Evolutionary conservation across 2,329 filamentous ascomycete genomes (phyloP).

Genomic region (Tolypocladium sp.): DNA sequence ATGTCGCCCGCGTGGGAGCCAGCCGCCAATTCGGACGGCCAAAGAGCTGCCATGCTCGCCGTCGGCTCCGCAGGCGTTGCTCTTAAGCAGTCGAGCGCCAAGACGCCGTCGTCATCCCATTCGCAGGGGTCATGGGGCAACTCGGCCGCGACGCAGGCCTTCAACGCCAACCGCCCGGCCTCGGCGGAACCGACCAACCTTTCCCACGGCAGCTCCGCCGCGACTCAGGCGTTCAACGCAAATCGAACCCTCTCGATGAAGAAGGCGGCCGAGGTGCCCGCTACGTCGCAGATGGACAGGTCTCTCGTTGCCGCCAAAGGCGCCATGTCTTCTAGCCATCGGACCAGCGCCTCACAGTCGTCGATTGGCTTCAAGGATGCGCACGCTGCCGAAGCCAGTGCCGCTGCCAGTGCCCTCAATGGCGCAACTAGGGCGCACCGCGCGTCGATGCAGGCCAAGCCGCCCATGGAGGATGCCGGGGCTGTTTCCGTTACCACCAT

Average conservation of each 20-base stretch:
- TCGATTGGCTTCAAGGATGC: conserved; percentile 4
- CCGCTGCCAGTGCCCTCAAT: conserved; percentile 59
- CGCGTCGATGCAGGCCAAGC: conserved; percentile 33
- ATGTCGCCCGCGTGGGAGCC: conserved; percentile 50
- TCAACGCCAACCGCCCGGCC: conserved; percentile 28
- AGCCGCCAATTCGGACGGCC: conserved; percentile 54
- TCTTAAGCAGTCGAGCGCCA: conserved; percentile 13
- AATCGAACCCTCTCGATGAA: conserved; percentile 19
- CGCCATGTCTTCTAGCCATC: conserved; percentile 48
- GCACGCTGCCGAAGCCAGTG: conserved; percentile 20
- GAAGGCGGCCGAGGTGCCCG: conserved; percentile 9
- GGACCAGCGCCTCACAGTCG: conserved; percentile 1
- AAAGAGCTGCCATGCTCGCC: conserved; percentile 67
- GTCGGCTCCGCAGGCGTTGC: conserved; percentile 26
- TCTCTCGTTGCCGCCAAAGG: conserved; percentile 70
- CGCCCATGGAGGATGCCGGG: conserved; percentile 49
- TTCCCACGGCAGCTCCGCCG: conserved; percentile 17
- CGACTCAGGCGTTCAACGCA: conserved; percentile 27
- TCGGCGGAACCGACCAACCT: conserved; percentile 9
- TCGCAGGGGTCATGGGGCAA: conserved; percentile 42
- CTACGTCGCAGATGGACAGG: conserved; percentile 43
- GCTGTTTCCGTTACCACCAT: conserved; percentile 61
- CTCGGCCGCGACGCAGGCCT: conserved; percentile 62
- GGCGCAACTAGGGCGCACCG: conserved; percentile 63
- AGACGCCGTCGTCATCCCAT: conserved; percentile 6